These are phyloP conservation scores for Prillingera fragicola DNA, from an alignment of 1,284 basidiomycete species.

Conservation along the genomic window DNA sequence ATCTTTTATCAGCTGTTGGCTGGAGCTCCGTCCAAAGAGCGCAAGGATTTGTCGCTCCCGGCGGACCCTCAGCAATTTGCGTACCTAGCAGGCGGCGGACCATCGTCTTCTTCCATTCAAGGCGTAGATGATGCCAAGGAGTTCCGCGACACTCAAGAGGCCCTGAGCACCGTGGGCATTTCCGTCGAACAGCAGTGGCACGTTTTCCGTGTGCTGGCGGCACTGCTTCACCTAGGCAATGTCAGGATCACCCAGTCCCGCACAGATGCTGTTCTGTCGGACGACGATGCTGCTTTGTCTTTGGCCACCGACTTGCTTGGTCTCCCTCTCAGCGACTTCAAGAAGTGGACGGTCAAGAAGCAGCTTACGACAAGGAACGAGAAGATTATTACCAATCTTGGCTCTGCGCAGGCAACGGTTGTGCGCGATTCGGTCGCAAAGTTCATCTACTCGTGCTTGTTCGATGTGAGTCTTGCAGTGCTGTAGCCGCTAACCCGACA, in stretches of 20 bases:
- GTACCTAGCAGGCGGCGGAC: slow-evolving; percentile 90
- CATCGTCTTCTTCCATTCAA: slow-evolving; percentile 72
- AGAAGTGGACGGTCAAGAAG: slow-evolving; percentile 98
- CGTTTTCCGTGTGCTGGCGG: slow-evolving; percentile 89
- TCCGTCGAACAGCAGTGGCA: slow-evolving; percentile 97
- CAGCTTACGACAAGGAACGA: slow-evolving; percentile 91
- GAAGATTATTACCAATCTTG: slow-evolving; percentile 86
- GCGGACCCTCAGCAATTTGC: slow-evolving; percentile 76
- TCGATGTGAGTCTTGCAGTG: slow-evolving; percentile 52
- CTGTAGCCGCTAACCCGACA: slow-evolving; percentile 41
- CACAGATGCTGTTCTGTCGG: slow-evolving; percentile 77
- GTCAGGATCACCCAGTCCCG: slow-evolving; percentile 79
- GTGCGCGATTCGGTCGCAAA: slow-evolving; percentile 96
- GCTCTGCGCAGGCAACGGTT: slow-evolving; percentile 83
- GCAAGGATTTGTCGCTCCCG: slow-evolving; percentile 88
- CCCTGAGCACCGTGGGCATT: slow-evolving; percentile 93
- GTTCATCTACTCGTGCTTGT: slow-evolving; percentile 96
- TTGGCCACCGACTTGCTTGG: slow-evolving; percentile 85
- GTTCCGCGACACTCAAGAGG: slow-evolving; percentile 87
- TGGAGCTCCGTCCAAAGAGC: slow-evolving; percentile 89
- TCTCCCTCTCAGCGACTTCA: slow-evolving; percentile 87
- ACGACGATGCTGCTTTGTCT: slow-evolving; percentile 73
- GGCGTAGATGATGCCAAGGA: slow-evolving; percentile 96
- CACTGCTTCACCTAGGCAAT: slow-evolving; percentile 93
- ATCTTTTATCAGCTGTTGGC: slow-evolving; percentile 99